Conservation (phyloP, 257 asterid genomes). For the Eustoma russellianum region DNA sequence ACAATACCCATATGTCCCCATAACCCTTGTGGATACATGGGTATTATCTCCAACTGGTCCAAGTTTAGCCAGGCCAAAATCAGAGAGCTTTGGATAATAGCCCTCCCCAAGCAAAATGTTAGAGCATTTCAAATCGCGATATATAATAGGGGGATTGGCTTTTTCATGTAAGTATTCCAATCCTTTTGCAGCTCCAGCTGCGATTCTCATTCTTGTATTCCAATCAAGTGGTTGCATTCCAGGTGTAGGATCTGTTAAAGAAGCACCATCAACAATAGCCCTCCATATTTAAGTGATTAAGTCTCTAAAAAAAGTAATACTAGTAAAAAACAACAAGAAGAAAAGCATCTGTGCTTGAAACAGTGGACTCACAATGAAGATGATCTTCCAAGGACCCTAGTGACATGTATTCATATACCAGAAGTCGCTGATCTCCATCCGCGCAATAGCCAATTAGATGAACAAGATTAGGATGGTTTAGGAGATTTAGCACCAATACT, state of each 20-base stretch:
- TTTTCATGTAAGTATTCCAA: conserved; percentile 74
- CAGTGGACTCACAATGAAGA: conserved; percentile 46
- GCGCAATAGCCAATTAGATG: conserved; percentile 80
- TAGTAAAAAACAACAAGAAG: neutral
- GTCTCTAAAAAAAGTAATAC: neutral
- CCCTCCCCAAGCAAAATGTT: conserved; percentile 72
- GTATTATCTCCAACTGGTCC: conserved; percentile 91
- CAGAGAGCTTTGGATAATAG: conserved; percentile 75
- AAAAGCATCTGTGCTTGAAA: neutral
- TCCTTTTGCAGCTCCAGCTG: conserved; percentile 92
- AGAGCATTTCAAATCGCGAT: conserved; percentile 83
- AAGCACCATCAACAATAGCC: conserved; percentile 3
- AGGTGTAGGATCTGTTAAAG: conserved; percentile 44
- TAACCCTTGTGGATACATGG: conserved; percentile 82
- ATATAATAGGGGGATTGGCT: conserved; percentile 88
- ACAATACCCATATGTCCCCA: conserved; percentile 95
- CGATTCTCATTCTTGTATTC: conserved; percentile 86
- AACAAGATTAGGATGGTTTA: conserved; percentile 80
- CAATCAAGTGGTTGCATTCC: conserved; percentile 56
- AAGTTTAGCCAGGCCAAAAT: conserved; percentile 85
- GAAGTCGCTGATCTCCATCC: conserved; percentile 87
- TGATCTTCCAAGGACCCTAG: conserved; percentile 82
- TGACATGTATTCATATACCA: conserved; percentile 80
- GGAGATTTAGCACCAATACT: conserved; percentile 71
- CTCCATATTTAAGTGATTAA: neutral